Evolutionary conservation across 306 rosid genomes (phyloP).

Genomic region (Cicer arietinum): DNA sequence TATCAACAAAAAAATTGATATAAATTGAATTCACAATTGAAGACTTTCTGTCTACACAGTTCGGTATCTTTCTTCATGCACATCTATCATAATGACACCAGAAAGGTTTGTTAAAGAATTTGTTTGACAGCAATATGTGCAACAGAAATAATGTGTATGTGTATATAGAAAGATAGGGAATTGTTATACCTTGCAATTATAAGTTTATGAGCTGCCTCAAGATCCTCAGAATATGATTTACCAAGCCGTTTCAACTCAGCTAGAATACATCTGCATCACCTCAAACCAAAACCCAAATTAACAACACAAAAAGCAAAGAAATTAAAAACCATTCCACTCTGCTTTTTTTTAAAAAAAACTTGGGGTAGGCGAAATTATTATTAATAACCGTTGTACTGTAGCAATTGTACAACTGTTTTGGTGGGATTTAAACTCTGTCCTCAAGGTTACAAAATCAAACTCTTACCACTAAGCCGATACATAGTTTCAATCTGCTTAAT

Average conservation of each 20-base stretch:
- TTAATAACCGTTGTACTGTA: no score
- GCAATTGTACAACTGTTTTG: no score
- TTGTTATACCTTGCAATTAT: slow-evolving; percentile 61
- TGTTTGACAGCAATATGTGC: neutral
- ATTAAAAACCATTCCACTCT: no score
- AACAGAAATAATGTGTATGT: neutral
- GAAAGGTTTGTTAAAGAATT: neutral
- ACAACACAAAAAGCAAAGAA: neutral
- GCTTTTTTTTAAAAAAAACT: no score
- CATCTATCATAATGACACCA: neutral
- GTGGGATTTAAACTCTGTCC: no score
- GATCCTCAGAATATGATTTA: slow-evolving; percentile 53
- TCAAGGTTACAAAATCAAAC: no score
- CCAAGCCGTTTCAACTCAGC: slow-evolving; percentile 81
- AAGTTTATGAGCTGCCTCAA: slow-evolving; percentile 68
- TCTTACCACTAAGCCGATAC: no score
- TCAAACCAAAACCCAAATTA: slow-evolving; percentile 37
- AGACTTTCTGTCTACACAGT: neutral
- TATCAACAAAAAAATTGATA: neutral
- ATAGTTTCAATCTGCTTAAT: no score
- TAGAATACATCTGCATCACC: slow-evolving; percentile 60
- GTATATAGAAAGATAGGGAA: neutral
- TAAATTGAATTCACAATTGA: neutral
- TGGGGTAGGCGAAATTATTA: no score
- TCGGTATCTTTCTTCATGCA: neutral